phyloP scores from a whole-genome alignment of 2,329 filamentous ascomycete genomes.

The Alternaria hordeiaustralica region DNA sequence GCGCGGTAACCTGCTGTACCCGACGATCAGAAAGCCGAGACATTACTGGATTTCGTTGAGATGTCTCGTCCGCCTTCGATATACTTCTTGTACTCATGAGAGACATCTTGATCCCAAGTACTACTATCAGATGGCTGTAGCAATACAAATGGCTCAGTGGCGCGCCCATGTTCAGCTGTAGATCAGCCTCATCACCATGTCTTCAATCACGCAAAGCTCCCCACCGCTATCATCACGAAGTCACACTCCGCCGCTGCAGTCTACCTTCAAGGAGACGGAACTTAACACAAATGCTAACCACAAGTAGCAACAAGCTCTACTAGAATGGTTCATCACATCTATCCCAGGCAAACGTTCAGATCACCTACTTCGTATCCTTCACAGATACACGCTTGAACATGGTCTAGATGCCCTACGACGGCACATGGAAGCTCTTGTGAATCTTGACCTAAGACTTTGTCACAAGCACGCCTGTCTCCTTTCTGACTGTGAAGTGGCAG shows the following conservation, averaged over 20 bases:
- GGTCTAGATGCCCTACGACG: neutral
- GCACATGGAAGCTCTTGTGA: neutral
- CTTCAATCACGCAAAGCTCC: too few relatives aligned
- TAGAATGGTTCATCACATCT: constrained; percentile 1
- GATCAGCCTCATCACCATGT: too few relatives aligned
- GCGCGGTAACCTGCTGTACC: too few relatives aligned
- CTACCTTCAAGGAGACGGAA: neutral
- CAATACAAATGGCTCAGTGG: too few relatives aligned
- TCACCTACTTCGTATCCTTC: neutral
- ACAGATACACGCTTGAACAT: neutral
- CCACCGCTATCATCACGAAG: too few relatives aligned
- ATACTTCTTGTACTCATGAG: neutral
- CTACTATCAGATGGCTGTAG: neutral
- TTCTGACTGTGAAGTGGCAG: neutral
- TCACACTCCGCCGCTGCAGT: too few relatives aligned
- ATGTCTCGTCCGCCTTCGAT: neutral
- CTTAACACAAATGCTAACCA: neutral
- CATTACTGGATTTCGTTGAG: neutral
- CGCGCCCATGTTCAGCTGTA: too few relatives aligned
- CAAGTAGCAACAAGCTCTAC: neutral
- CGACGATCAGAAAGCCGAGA: neutral
- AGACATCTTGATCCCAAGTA: neutral
- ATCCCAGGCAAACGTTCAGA: neutral
- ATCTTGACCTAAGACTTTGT: neutral
- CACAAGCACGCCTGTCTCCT: neutral